Evolutionary conservation across 306 rosid genomes (phyloP).

Genomic region (Psophocarpus tetragonolobus): DNA sequence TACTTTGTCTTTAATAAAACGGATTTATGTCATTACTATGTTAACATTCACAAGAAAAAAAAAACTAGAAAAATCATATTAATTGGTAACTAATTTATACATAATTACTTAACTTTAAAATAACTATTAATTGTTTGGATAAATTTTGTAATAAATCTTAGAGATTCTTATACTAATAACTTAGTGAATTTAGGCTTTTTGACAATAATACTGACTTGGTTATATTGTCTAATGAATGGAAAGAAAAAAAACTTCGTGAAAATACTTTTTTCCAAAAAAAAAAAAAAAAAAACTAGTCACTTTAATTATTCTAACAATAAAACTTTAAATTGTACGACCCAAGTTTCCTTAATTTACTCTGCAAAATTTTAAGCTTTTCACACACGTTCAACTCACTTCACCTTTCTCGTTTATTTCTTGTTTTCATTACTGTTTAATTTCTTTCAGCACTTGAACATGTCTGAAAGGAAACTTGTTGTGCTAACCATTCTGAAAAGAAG

Average conservation of each 20-base stretch:
- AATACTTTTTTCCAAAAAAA: not conserved
- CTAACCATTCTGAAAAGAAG: not conserved
- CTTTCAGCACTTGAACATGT: not conserved
- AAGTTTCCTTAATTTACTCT: not conserved
- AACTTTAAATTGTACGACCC: not conserved
- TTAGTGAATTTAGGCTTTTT: not conserved
- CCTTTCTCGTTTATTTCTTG: not conserved
- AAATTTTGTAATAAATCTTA: too few relatives aligned
- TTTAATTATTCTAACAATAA: not conserved
- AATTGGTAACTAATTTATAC: too few relatives aligned
- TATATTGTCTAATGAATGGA: not conserved
- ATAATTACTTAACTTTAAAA: too few relatives aligned
- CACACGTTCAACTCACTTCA: too few relatives aligned
- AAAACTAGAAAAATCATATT: too few relatives aligned
- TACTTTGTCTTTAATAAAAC: too few relatives aligned
- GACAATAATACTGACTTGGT: not conserved
- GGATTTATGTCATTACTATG: too few relatives aligned
- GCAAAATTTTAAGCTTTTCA: not conserved
- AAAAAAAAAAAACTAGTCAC: not conserved
- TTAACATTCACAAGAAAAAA: too few relatives aligned
- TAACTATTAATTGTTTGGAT: too few relatives aligned
- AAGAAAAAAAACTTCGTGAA: not conserved
- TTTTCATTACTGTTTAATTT: too few relatives aligned
- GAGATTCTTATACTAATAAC: too few relatives aligned
- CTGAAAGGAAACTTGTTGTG: not conserved